A percentile compares a stretch with the other conserved stretches of the same genome.
Evolutionary conservation across 768 basidiomycete genomes (phyloP).

Genomic region (Russula compacta): DNA sequence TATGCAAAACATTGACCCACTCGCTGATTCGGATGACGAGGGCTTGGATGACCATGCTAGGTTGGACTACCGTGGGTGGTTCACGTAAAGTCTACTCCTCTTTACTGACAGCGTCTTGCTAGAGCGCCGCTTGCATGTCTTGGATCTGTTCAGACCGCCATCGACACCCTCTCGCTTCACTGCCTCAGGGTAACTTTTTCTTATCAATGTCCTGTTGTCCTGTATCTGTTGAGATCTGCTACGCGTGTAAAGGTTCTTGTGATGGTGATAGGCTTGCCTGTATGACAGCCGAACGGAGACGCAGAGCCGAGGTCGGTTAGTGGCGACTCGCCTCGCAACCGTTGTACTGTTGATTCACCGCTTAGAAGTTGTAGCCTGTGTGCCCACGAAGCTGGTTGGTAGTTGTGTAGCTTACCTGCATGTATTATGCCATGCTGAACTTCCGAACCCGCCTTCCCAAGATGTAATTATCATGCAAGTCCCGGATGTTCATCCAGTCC

Average conservation of each 20-base stretch:
- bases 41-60: slow-evolving; percentile 51
- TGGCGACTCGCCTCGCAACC: background rate
- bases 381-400: background rate
- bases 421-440: slow-evolving; percentile 7
- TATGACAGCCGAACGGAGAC: background rate
- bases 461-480: background rate
- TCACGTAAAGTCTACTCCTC: background rate
- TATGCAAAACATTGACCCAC: slow-evolving; percentile 51
- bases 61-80: slow-evolving; percentile 53
- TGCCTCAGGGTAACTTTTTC: slow-evolving; percentile 1
- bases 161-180: slow-evolving; percentile 7
- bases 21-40: slow-evolving; percentile 69
- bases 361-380: background rate
- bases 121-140: slow-evolving; percentile 20
- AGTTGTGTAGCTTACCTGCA: slow-evolving; percentile 1
- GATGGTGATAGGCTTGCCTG: background rate
- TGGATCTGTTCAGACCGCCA: slow-evolving; percentile 13
- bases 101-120: background rate
- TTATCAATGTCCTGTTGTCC: background rate
- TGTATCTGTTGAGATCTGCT: background rate
- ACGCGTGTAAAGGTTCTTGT: background rate
- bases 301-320: background rate
- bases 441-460: background rate
- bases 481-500: background rate
- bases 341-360: background rate